A percentile compares a stretch with the other conserved stretches of the same genome.
These are phyloP conservation scores for Cryptococcus sp. DNA, from an alignment of 1,284 basidiomycete genomes.

Conservation along the genomic window DNA sequence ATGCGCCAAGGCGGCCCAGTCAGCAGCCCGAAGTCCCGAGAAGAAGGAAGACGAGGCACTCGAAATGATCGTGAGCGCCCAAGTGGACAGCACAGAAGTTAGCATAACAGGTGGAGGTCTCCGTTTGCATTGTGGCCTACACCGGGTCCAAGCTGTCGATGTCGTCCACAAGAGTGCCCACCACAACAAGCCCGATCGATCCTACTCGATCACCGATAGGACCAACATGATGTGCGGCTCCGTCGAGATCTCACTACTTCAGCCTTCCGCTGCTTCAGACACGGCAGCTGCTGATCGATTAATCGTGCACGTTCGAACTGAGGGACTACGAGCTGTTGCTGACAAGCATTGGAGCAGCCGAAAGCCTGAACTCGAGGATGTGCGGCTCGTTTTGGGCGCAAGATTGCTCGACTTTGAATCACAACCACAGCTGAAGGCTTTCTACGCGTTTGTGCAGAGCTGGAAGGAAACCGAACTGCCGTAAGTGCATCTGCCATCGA, in stretches of 20 bases:
- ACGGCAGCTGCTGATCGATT: slow-evolving; percentile 10
- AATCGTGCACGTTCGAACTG: slow-evolving; percentile 11
- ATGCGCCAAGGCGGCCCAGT: not conserved
- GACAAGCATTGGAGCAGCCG: slow-evolving; percentile 9
- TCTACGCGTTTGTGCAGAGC: slow-evolving; percentile 38
- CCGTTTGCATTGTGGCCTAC: too few relatives aligned
- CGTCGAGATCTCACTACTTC: slow-evolving; percentile 15
- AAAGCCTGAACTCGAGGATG: not conserved
- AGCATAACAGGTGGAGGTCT: too few relatives aligned
- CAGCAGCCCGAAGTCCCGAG: too few relatives aligned
- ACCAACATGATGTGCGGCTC: slow-evolving; percentile 5
- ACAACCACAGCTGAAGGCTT: slow-evolving; percentile 36
- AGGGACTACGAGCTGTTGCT: slow-evolving; percentile 3
- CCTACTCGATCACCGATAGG: too few relatives aligned
- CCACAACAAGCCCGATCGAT: not conserved
- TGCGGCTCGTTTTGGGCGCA: slow-evolving; percentile 15
- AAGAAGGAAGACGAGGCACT: too few relatives aligned
- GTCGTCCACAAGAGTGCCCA: slow-evolving; percentile 2
- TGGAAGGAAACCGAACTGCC: slow-evolving; percentile 41
- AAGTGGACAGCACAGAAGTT: too few relatives aligned
- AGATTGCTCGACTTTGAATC: slow-evolving; percentile 38
- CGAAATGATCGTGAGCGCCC: too few relatives aligned
- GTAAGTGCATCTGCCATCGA: slow-evolving; percentile 16
- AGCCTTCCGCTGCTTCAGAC: not conserved
- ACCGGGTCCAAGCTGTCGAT: not conserved